Base-by-base conservation (phyloP, 257 asterid genomes). In the Primulina huaijiensis region DNA sequence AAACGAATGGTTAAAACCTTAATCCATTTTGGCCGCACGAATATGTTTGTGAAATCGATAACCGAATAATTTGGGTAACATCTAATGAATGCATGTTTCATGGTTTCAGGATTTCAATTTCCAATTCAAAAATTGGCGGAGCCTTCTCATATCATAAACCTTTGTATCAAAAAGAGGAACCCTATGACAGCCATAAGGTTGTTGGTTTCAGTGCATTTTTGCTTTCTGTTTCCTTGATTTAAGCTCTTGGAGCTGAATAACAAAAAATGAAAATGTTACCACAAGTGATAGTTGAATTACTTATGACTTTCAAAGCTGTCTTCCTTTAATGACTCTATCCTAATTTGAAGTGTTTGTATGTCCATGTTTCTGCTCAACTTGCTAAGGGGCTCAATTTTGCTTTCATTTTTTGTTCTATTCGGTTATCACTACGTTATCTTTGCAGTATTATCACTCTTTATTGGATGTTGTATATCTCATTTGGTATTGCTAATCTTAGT, bases 161-260 rank as follows among this genome's bases (percentile, higher is more conserved):
- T 79, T 50, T 93, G 96, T 69, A 81, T 89, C 59, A 83, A 65
- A 53, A 84, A 81, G 84, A 81, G 86, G 82, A 82, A 77, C 74
- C 95, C 95, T n/a, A 60, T 62, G 71, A 76, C 90, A 63, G 97
- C 97, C 72, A 72, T 85, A 79, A 84, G 96, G 98, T 93, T 11
- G 53, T 43, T 65, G 29, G 20, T 67, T 65, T 56, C 52, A 46
- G 7, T 63, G 11, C 55, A 10, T 20, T 20, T 31, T 67, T 67
- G 60, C 23, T 29, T 43, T 64, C 3, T 63, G 1, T 11, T 56
- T 78, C 38, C 35, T 10, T 58, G 50, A 25, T 59, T 53, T 43
- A 30, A n/a, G 23, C 29, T 56, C 30, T 17, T 21, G 10, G 23
- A 30, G 69, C 52, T 23, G 40, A 33, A 69, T 64, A 23, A 67